These are phyloP conservation scores for Cucurbita ficifolia DNA, from an alignment of 306 rosid genomes.

Conservation along the genomic window DNA sequence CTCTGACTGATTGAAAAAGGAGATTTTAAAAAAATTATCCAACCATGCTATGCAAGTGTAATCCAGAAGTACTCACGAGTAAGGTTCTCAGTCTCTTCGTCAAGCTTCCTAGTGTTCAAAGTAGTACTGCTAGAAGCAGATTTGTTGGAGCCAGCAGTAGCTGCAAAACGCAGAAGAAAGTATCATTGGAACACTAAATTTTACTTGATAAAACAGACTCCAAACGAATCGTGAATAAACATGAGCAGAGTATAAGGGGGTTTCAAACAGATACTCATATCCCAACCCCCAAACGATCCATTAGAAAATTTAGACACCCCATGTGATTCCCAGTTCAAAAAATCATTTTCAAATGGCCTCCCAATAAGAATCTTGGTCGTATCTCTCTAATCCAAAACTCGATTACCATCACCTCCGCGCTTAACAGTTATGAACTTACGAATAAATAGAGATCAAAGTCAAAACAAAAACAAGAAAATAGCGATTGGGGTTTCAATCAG, in stretches of 20 bases:
- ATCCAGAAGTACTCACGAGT: slow-evolving; percentile 37
- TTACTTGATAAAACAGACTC: background rate
- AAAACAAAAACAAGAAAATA: background rate
- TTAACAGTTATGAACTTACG: background rate
- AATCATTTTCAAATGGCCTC: background rate
- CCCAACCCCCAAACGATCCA: background rate
- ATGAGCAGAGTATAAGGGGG: background rate
- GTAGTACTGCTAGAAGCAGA: slow-evolving; percentile 81
- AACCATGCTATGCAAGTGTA: background rate
- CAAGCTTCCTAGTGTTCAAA: slow-evolving; percentile 76
- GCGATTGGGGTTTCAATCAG: background rate
- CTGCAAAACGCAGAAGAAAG: slow-evolving; percentile 18
- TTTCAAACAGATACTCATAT: background rate
- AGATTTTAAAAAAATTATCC: background rate
- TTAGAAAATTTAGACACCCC: background rate
- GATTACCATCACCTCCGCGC: background rate
- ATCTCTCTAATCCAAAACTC: background rate
- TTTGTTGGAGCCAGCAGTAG: slow-evolving; percentile 62
- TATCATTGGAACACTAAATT: background rate
- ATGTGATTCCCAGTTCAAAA: background rate
- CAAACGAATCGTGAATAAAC: background rate
- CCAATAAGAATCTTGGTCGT: background rate
- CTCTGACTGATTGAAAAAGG: background rate
- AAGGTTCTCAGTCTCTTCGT: slow-evolving; percentile 76
- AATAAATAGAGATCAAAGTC: background rate